Base-by-base conservation (phyloP, 1,284 basidiomycete genomes). In the Takashimella tepidaria region DNA sequence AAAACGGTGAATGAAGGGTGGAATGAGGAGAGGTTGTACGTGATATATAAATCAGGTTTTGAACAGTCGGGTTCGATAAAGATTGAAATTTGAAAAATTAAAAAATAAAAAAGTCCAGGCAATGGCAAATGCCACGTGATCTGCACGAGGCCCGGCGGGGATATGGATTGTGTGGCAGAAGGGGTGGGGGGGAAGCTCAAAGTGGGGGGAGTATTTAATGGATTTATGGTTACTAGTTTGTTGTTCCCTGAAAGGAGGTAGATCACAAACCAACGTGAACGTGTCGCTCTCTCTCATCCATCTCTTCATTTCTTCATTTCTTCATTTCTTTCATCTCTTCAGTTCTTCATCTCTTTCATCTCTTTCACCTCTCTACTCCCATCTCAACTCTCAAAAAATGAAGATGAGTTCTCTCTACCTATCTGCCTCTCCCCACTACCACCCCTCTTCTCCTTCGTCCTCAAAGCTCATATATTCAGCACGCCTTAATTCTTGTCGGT, bases 401-500 rank as follows among this genome's bases (percentile, higher is more conserved):
- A 75, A 73, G 71, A 70, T 73, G 54, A 65, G 71, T 72, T 13
- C 45, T 53, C 25, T 27, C 46, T 44, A 46, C 12, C 45, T 31
- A 43, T 31, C 31, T 27, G 46, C 41, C 43, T 48, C 23, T 26
- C 19, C 13, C 22, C 12, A 27, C 12, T 25, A 49, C 19, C 25
- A 24, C 41, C 40, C n/a, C 41, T 37, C 40, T 16, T 25, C 44
- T 22, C 43, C 12, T n/a, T 5, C 19, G 27, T 24, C 11, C 8
- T 42, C 50, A 40, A 41, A 44, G 58, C 66, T 68, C 53, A 66
- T 58, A 26, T 46, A 48, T 59, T 47, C 45, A 44, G 53, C 56
- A 77, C 74, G 76, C 76, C 66, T 61, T 77, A 51, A 77, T 77
- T 65, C 73, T 77, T 55, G 76, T 77, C 60, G 76, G 76, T 54